Conservation (phyloP, 2,329 filamentous ascomycete genomes). For the Sarocladium oryzae region DNA sequence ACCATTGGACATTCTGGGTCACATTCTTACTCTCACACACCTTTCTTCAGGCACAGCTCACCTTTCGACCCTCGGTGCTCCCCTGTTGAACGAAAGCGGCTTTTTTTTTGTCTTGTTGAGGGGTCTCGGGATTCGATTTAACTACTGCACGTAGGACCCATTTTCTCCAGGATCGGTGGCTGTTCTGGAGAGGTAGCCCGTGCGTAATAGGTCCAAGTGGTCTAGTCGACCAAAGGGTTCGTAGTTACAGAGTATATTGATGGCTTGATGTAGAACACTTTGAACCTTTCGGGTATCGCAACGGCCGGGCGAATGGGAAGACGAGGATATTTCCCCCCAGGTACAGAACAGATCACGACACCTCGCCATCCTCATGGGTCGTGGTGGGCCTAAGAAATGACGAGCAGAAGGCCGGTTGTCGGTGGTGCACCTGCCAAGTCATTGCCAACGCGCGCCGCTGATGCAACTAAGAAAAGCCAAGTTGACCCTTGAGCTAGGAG, state of each 20-base stretch:
- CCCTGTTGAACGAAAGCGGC: neutral
- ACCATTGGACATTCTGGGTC: no score
- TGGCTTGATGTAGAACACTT: neutral
- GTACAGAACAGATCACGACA: no score
- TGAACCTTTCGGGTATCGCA: neutral
- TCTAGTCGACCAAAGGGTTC: no score
- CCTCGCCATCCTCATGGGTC: neutral
- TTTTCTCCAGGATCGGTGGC: neutral
- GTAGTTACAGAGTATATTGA: no score
- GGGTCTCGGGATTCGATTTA: neutral
- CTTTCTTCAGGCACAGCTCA: no score
- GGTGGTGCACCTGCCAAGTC: neutral
- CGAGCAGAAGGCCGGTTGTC: neutral
- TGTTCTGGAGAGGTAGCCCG: neutral
- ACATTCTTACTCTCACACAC: no score
- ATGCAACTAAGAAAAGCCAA: conserved; percentile 5
- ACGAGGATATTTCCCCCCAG: no score
- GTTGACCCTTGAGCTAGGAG: neutral
- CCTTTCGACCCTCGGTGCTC: no score
- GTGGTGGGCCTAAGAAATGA: neutral
- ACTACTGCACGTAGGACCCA: conserved; percentile 1
- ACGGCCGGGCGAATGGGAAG: neutral
- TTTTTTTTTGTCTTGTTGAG: neutral
- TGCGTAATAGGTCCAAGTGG: no score
- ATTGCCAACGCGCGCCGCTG: neutral